phyloP scores from a whole-genome alignment of 2,329 filamentous ascomycete genomes.

The Diaporthe ilicicola region DNA sequence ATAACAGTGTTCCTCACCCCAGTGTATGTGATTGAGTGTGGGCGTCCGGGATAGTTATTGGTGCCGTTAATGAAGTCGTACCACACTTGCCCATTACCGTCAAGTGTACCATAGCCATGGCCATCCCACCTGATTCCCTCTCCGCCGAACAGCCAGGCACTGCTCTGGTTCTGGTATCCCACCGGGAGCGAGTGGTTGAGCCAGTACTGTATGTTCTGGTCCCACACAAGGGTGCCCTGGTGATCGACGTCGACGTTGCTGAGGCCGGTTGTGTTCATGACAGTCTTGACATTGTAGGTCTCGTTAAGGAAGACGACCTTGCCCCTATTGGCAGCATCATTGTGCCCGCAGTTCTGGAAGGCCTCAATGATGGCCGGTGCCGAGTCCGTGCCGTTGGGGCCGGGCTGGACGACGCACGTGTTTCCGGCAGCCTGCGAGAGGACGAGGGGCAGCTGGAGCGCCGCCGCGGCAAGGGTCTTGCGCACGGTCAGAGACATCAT shows the following conservation, averaged over 20 bases:
- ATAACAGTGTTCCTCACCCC: conserved; percentile 27
- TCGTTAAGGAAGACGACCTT: conserved; percentile 40
- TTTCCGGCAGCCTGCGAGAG: conserved; percentile 16
- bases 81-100: conserved; percentile 43
- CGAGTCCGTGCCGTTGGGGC: conserved; percentile 26
- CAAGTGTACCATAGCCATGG: conserved; percentile 46
- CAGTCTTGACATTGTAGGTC: conserved; percentile 36
- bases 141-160: conserved; percentile 52
- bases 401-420: conserved; percentile 27
- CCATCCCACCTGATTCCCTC: conserved; percentile 50
- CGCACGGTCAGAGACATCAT: conserved; percentile 22
- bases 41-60: conserved; percentile 43
- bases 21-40: conserved; percentile 39
- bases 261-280: conserved; percentile 40
- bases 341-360: conserved; percentile 41
- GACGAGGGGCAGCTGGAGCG: conserved; percentile 31
- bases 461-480: conserved; percentile 20
- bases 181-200: conserved; percentile 48
- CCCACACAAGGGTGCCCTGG: conserved; percentile 38
- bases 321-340: conserved; percentile 34
- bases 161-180: conserved; percentile 53
- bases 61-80: conserved; percentile 39
- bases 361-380: conserved; percentile 35
- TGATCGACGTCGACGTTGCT: conserved; percentile 41
- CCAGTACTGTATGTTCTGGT: conserved; percentile 45